phyloP scores from a whole-genome alignment of 1,139 yeast genomes.

The Scheffersomyces quercinus region DNA sequence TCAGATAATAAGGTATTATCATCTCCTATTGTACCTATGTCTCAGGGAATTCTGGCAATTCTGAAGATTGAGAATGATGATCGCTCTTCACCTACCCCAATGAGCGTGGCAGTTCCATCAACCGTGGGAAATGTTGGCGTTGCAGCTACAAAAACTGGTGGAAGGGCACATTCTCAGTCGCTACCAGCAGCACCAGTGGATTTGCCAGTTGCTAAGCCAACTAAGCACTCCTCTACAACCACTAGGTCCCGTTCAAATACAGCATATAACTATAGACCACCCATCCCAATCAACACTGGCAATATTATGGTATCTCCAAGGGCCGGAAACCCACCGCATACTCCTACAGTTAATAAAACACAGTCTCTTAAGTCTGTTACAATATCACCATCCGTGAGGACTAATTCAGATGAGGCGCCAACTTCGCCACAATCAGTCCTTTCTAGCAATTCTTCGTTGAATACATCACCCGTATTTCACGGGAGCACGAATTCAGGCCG shows the following conservation, averaged over 20 bases:
- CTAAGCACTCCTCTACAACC: constrained; percentile 3
- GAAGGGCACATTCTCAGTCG: constrained; percentile 38
- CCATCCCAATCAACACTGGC: constrained; percentile 6
- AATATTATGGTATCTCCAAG: constrained; percentile 1
- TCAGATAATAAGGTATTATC: constrained; percentile 30
- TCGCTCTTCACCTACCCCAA: not conserved
- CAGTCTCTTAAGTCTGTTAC: constrained; percentile 42
- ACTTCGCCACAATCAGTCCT: constrained; percentile 21
- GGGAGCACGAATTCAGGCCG: constrained; percentile 1
- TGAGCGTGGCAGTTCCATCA: not conserved
- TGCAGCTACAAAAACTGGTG: constrained; percentile 7
- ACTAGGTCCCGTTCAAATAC: constrained; percentile 29
- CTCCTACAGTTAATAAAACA: constrained; percentile 15
- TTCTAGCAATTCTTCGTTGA: constrained; percentile 13
- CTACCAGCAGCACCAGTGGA: constrained; percentile 22
- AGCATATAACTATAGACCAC: constrained; percentile 17
- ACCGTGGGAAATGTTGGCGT: not conserved
- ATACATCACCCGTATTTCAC: constrained; percentile 7
- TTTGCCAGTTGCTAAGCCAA: constrained; percentile 4
- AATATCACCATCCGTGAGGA: constrained; percentile 38
- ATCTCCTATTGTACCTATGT: constrained; percentile 37
- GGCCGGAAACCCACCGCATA: constrained; percentile 1
- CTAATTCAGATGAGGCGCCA: constrained; percentile 11
- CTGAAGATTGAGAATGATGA: constrained; percentile 3
- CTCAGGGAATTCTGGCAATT: constrained; percentile 4